Percentiles rank a stretch among this genome's conserved stretches.
These are phyloP conservation scores for Clonostachys byssicola DNA, from an alignment of 2,329 filamentous ascomycete genomes.

Conservation along the genomic window DNA sequence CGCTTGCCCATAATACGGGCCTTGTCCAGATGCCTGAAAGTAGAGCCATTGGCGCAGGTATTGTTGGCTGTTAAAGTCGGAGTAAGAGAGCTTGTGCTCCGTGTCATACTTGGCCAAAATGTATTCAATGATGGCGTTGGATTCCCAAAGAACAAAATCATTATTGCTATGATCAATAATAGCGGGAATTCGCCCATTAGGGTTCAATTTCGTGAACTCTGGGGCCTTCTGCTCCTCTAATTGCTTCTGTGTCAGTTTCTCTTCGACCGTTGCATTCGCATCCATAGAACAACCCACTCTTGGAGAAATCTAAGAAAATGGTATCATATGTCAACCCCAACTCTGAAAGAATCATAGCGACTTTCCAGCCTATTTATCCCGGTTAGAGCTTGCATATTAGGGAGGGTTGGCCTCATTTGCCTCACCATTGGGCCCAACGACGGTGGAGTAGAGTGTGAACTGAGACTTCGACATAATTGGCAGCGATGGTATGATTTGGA, in stretches of 20 bases:
- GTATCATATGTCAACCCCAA: conserved; percentile 23
- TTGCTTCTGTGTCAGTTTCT: background rate
- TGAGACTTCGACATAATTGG: background rate
- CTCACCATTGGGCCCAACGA: background rate
- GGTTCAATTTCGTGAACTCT: conserved; percentile 18
- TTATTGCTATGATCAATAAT: conserved; percentile 26
- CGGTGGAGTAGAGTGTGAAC: background rate
- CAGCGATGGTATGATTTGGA: no score
- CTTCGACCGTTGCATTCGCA: background rate
- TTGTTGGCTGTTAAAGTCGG: conserved; percentile 16
- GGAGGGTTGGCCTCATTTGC: background rate
- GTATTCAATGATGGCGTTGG: conserved; percentile 21
- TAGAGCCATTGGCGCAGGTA: conserved; percentile 24
- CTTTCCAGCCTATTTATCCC: conserved; percentile 11
- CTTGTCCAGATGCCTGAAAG: conserved; percentile 32
- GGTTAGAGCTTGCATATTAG: background rate
- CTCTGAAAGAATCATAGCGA: conserved; percentile 26
- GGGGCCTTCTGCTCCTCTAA: background rate
- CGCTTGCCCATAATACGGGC: conserved; percentile 28
- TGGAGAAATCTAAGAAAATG: conserved; percentile 1
- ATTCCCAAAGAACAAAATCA: conserved; percentile 13
- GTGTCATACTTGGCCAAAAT: conserved; percentile 20
- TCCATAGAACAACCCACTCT: background rate
- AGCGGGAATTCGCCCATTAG: conserved; percentile 26
- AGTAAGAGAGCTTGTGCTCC: conserved; percentile 14